Percentiles rank a stretch among this genome's conserved stretches.
These are phyloP conservation scores for Podila epicladia DNA, from an alignment of 192 early-diverging fungal genomes.

Conservation along the genomic window DNA sequence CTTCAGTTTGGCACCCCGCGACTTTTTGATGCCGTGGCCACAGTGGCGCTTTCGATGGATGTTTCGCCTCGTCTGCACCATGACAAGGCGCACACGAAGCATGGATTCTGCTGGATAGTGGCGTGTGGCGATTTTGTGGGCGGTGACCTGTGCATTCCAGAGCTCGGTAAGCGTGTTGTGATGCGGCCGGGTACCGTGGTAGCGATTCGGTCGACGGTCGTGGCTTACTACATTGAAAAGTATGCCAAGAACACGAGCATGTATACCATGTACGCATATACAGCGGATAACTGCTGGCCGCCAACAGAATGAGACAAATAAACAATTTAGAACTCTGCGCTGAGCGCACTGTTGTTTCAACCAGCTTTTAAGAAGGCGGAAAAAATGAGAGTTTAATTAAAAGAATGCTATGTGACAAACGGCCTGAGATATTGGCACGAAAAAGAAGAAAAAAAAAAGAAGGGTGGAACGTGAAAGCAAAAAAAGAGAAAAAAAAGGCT, in stretches of 20 bases:
- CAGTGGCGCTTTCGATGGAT: slow-evolving; percentile 42
- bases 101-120: slow-evolving; percentile 50
- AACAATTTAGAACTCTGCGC: background rate
- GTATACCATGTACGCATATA: slow-evolving; percentile 44
- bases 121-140: slow-evolving; percentile 50
- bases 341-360: background rate
- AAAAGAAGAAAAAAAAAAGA: background rate
- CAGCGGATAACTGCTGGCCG: slow-evolving; percentile 49
- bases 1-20: slow-evolving; percentile 48
- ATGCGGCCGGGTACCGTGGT: slow-evolving; percentile 49
- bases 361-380: too few species aligned
- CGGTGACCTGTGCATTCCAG: slow-evolving; percentile 45
- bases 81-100: slow-evolving; percentile 43
- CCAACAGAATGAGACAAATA: slow-evolving; percentile 27
- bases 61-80: slow-evolving; percentile 42
- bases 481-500: background rate
- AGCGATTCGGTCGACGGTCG: slow-evolving; percentile 45
- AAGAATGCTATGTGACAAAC: too few species aligned
- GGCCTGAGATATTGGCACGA: too few species aligned
- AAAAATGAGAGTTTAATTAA: background rate
- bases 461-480: background rate
- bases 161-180: slow-evolving; percentile 46
- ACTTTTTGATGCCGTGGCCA: slow-evolving; percentile 49
- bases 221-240: slow-evolving; percentile 45
- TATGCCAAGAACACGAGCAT: slow-evolving; percentile 46